These are phyloP conservation scores for Lactifluus volemus DNA, from an alignment of 768 basidiomycete genomes.

Conservation along the genomic window DNA sequence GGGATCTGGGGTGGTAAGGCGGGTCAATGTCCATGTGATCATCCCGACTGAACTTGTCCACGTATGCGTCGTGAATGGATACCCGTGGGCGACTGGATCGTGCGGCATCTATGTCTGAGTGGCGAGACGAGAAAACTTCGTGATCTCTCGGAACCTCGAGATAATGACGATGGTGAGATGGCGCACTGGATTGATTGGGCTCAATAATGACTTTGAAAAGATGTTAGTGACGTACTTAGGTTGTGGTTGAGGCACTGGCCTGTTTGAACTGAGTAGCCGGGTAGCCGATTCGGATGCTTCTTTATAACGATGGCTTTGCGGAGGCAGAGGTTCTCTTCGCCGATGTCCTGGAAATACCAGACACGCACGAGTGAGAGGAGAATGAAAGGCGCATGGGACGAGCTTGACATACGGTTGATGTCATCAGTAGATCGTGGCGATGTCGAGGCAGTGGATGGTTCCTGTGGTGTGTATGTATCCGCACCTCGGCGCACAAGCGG, in stretches of 20 bases:
- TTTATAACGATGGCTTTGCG: constrained; percentile 18
- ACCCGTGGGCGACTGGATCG: neutral
- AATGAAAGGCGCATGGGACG: constrained; percentile 6
- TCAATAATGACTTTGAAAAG: neutral
- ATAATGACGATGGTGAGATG: constrained; percentile 10
- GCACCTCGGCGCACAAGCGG: constrained; percentile 6
- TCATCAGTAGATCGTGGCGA: constrained; percentile 17
- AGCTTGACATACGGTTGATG: constrained; percentile 18
- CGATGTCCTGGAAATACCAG: constrained; percentile 17
- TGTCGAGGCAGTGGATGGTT: constrained; percentile 9
- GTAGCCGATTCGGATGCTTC: constrained; percentile 4
- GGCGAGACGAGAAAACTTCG: neutral
- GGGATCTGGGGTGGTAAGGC: constrained; percentile 8
- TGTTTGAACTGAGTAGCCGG: constrained; percentile 4
- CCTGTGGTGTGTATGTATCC: constrained; percentile 6
- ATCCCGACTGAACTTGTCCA: constrained; percentile 9
- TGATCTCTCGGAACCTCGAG: neutral
- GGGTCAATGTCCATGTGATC: constrained; percentile 17
- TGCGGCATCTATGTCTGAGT: neutral
- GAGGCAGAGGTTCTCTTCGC: constrained; percentile 15
- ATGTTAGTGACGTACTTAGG: constrained; percentile 2
- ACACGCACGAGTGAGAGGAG: constrained; percentile 6
- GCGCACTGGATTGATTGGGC: neutral
- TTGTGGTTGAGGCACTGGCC: constrained; percentile 1
- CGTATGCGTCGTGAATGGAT: constrained; percentile 1